A percentile compares a stretch with the other conserved stretches of the same genome.
These are phyloP conservation scores for Wickerhamiella hasegawae DNA, from an alignment of 805 yeast species.

Conservation along the genomic window DNA sequence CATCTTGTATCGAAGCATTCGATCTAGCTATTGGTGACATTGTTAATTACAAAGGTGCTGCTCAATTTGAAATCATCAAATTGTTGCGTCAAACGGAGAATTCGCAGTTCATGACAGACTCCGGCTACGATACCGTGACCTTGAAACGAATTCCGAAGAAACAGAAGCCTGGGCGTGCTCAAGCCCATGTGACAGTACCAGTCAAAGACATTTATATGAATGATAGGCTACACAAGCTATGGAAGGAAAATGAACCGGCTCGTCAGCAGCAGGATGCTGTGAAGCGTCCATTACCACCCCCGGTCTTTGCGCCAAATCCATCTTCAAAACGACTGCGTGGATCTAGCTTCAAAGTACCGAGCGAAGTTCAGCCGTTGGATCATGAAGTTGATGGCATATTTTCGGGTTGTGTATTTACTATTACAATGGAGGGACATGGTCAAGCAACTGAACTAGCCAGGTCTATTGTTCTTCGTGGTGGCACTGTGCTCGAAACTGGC, in stretches of 20 bases:
- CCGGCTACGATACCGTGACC: not conserved
- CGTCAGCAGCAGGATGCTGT: not conserved
- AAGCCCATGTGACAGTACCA: too few species aligned
- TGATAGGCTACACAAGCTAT: too few species aligned
- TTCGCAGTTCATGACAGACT: not conserved
- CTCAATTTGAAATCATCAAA: not conserved
- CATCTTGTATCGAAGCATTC: too few species aligned
- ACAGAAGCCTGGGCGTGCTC: too few species aligned
- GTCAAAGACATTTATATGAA: too few species aligned
- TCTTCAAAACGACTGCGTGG: too few species aligned
- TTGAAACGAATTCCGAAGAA: too few species aligned
- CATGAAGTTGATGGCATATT: not conserved
- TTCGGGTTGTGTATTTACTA: slow-evolving; percentile 1
- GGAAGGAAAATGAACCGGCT: not conserved
- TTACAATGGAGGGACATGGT: not conserved
- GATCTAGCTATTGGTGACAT: not conserved
- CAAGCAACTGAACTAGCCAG: not conserved
- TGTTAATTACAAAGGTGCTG: not conserved
- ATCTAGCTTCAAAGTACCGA: too few species aligned
- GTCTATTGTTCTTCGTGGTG: slow-evolving; percentile 5
- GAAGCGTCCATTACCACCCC: too few species aligned
- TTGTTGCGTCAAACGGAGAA: not conserved
- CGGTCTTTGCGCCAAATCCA: too few species aligned
- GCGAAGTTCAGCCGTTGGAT: not conserved
- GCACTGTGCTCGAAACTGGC: slow-evolving; percentile 4